Evolutionary conservation across 2,329 filamentous ascomycete genomes (phyloP).

Genomic region (Didymella segeticola): DNA sequence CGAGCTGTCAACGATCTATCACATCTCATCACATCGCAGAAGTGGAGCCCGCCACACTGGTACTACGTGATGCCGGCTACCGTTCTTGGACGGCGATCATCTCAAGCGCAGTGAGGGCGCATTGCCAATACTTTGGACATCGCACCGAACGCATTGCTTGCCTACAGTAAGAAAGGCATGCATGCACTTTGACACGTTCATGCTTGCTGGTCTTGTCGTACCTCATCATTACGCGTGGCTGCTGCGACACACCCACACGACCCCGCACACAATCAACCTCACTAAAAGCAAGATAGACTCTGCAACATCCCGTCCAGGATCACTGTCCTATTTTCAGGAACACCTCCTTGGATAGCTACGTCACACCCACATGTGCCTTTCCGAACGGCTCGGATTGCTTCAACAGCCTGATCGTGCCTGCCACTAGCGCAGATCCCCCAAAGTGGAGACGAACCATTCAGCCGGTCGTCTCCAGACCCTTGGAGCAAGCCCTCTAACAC

Average conservation of each 20-base stretch:
- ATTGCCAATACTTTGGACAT: background rate
- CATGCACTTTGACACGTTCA: constrained; percentile 3
- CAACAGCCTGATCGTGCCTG: constrained; percentile 1
- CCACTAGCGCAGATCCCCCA: constrained; percentile 8
- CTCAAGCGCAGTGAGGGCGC: background rate
- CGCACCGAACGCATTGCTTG: background rate
- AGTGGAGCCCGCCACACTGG: constrained; percentile 6
- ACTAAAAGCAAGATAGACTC: background rate
- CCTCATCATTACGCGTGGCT: background rate
- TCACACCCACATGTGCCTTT: constrained; percentile 7
- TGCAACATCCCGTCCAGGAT: background rate
- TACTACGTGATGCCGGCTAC: constrained; percentile 4
- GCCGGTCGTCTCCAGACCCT: constrained; percentile 15
- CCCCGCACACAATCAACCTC: background rate
- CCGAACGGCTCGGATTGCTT: constrained; percentile 5
- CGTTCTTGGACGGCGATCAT: constrained; percentile 8
- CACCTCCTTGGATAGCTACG: background rate
- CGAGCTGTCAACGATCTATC: constrained; percentile 13
- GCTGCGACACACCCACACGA: background rate
- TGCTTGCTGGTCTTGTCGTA: background rate
- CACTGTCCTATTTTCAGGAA: background rate
- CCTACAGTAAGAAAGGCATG: too few species aligned
- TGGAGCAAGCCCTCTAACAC: constrained; percentile 8
- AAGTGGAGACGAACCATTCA: constrained; percentile 15
- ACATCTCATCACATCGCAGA: constrained; percentile 19